These are phyloP conservation scores for Phylloporus rhodoxanthus DNA, from an alignment of 768 basidiomycete genomes.

Conservation along the genomic window DNA sequence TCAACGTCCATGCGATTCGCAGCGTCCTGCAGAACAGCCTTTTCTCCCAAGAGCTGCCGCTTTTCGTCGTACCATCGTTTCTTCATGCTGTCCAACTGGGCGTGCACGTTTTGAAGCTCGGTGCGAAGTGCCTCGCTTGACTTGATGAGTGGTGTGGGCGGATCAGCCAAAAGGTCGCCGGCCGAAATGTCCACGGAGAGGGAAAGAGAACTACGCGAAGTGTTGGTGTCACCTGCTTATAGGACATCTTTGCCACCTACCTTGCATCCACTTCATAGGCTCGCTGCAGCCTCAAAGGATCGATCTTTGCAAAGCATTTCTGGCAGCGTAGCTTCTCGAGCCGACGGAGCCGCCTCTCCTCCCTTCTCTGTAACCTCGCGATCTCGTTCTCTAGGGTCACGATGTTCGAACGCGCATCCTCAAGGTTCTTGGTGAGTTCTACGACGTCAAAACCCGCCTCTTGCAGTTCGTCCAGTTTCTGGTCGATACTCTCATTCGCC, in stretches of 20 bases:
- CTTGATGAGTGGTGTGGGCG: constrained; percentile 63
- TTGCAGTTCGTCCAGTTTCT: constrained; percentile 81
- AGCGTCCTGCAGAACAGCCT: constrained; percentile 64
- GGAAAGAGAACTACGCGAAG: constrained; percentile 39
- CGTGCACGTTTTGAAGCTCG: constrained; percentile 57
- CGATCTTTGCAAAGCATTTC: constrained; percentile 62
- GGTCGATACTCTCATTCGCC: constrained; percentile 82
- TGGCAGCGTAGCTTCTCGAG: constrained; percentile 60
- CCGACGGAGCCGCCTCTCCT: constrained; percentile 60
- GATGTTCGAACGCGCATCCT: constrained; percentile 60
- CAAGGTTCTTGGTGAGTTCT: constrained; percentile 61
- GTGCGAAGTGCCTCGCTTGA: constrained; percentile 59
- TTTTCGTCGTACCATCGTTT: constrained; percentile 67
- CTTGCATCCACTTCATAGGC: constrained; percentile 53
- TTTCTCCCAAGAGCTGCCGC: constrained; percentile 59
- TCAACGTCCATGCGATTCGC: constrained; percentile 61
- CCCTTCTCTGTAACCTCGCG: constrained; percentile 55
- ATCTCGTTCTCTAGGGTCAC: constrained; percentile 60
- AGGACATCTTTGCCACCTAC: constrained; percentile 30
- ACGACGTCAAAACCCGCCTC: constrained; percentile 74
- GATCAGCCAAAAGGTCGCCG: constrained; percentile 46
- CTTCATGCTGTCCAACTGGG: constrained; percentile 59
- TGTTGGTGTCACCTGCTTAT: constrained; percentile 6
- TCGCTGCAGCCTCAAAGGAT: constrained; percentile 40
- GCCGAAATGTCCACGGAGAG: constrained; percentile 41